These are phyloP conservation scores for Cryptococcus hybrid DNA, from an alignment of 1,284 basidiomycete genomes.

Conservation along the genomic window DNA sequence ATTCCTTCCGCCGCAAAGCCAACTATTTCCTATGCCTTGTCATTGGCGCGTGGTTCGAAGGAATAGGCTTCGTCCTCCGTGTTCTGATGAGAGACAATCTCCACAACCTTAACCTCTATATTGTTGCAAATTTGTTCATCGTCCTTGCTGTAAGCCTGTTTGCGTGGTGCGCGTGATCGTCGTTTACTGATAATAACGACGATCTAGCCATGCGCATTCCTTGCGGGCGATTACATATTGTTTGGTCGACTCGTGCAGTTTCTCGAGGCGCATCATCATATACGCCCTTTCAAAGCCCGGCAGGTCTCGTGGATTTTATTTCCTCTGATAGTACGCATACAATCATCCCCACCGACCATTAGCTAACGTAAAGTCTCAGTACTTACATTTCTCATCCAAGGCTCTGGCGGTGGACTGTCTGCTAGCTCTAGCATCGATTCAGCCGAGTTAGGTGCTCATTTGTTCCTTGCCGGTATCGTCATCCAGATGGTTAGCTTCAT, in stretches of 20 bases:
- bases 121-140: conserved; percentile 60
- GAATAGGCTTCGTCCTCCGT: conserved; percentile 43
- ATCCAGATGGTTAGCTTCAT: conserved; percentile 64
- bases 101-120: conserved; percentile 53
- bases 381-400: conserved; percentile 65
- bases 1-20: conserved; percentile 52
- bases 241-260: conserved; percentile 61
- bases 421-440: conserved; percentile 24
- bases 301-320: conserved; percentile 45
- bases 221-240: conserved; percentile 67
- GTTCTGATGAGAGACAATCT: conserved; percentile 45
- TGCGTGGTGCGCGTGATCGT: neutral
- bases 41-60: conserved; percentile 61
- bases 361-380: conserved; percentile 50
- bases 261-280: conserved; percentile 55
- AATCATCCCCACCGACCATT: neutral
- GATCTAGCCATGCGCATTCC: conserved; percentile 63
- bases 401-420: conserved; percentile 49
- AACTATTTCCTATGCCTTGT: conserved; percentile 64
- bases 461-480: conserved; percentile 64
- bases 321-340: conserved; percentile 53
- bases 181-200: neutral
- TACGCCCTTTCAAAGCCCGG: conserved; percentile 44
- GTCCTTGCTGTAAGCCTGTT: conserved; percentile 58
- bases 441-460: conserved; percentile 48